Conservation (phyloP, 163 green algal species). For the Prototheca stagnorum region DNA sequence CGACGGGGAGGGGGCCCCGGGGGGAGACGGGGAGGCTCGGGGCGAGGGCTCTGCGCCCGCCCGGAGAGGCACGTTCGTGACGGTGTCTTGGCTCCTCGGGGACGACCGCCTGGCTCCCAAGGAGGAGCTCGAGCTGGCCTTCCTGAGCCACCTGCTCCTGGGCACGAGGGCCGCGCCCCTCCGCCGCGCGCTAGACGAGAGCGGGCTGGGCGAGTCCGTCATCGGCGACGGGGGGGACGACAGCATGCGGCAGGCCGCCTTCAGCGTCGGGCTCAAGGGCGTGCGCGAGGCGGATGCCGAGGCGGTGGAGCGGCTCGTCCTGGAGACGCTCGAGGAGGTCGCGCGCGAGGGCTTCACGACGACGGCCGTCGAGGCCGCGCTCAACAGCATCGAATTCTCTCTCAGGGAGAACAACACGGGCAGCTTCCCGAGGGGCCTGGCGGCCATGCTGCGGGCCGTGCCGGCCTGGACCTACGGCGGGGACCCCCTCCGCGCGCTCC, state of each 20-base stretch:
- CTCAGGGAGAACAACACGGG: slow-evolving; percentile 99
- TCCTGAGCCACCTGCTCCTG: slow-evolving; percentile 93
- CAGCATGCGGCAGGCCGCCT: slow-evolving; percentile 84
- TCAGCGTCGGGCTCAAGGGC: slow-evolving; percentile 62
- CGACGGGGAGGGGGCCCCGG: too few species aligned
- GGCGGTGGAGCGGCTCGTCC: slow-evolving; percentile 72
- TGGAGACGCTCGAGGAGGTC: slow-evolving; percentile 50
- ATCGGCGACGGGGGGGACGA: slow-evolving; percentile 81
- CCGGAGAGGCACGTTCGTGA: too few species aligned
- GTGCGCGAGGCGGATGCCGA: slow-evolving; percentile 14
- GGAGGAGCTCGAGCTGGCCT: slow-evolving; percentile 73
- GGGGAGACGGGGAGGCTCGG: too few species aligned
- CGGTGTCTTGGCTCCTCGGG: slow-evolving; percentile 83
- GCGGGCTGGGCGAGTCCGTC: slow-evolving; percentile 73
- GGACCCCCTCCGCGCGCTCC: slow-evolving; percentile 67
- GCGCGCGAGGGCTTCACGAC: slow-evolving; percentile 63
- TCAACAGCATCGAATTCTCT: slow-evolving; percentile 97
- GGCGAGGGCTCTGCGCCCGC: too few species aligned
- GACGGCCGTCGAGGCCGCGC: slow-evolving; percentile 70
- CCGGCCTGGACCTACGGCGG: slow-evolving; percentile 87
- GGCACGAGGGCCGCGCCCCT: slow-evolving; percentile 74
- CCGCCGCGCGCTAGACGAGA: slow-evolving; percentile 81
- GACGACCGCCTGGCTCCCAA: slow-evolving; percentile 74
- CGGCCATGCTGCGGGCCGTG: slow-evolving; percentile 87
- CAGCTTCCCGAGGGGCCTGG: slow-evolving; percentile 82